Evolutionary conservation across 768 basidiomycete species (phyloP).

Genomic region (Russula virescens): DNA sequence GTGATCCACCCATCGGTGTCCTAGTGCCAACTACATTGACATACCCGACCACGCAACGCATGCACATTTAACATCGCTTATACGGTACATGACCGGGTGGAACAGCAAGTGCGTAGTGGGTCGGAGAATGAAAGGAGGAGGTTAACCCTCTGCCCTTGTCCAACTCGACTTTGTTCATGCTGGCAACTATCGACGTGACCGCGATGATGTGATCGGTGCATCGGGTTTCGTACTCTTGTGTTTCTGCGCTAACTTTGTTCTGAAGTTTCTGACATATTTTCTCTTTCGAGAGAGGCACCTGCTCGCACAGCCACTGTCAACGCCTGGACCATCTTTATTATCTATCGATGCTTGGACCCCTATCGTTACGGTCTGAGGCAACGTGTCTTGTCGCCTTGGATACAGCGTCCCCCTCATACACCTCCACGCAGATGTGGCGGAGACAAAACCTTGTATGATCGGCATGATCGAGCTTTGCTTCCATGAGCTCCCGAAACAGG

Average conservation of each 20-base stretch:
- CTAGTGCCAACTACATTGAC: neutral
- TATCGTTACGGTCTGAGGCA: neutral
- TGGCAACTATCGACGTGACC: neutral
- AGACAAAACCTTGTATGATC: constrained; percentile 19
- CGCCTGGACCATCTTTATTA: constrained; percentile 1
- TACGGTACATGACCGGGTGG: neutral
- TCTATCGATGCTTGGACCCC: constrained; percentile 6
- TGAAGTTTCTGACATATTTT: neutral
- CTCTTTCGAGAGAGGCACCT: neutral
- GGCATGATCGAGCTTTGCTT: constrained; percentile 13
- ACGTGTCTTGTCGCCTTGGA: constrained; percentile 22
- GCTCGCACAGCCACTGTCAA: constrained; percentile 15
- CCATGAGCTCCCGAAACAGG: constrained; percentile 10
- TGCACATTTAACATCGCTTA: neutral
- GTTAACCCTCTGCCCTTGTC: constrained; percentile 4
- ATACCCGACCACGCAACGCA: neutral
- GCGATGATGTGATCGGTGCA: neutral
- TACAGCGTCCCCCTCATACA: constrained; percentile 6
- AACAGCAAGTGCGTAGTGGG: neutral
- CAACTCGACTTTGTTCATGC: neutral
- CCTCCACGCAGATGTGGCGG: neutral
- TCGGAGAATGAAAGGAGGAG: neutral
- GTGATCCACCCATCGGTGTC: neutral
- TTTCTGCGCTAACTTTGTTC: neutral
- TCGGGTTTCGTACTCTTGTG: neutral